Base-by-base conservation (phyloP, 2,329 filamentous ascomycete genomes). In the Metarhizium robertsii region DNA sequence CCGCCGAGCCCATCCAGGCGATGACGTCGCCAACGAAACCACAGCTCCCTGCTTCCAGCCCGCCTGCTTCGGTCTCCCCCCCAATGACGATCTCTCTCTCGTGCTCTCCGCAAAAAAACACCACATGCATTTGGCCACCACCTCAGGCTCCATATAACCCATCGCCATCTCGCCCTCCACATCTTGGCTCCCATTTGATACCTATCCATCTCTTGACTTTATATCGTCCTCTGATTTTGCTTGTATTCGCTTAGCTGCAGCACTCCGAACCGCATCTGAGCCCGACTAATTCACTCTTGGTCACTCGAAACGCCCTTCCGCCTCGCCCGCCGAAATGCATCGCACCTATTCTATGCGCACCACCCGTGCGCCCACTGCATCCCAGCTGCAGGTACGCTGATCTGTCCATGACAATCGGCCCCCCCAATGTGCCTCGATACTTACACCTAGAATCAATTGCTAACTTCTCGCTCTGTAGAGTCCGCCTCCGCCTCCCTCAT, bases 281-380 rank as follows among this genome's bases (percentile, higher is more conserved):
- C 36, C 13, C 42, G n/a, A 45, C 42, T 45, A 6, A 45, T 6
- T 20, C 3, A 20, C 16, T 42, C 25, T 18, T 25, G 16, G 8
- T 36, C 45, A 13, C 53, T 55, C 59, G 58, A 56, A 56, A 53
- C 55, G 56, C 49, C 25, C 25, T 52, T 56, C 57, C 61, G 60
- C 61, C 61, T 47, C 53, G 54, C 53, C 25, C 59, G 53, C 57
- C 74, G 75, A 59, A 56, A 99, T 99, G 92, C 94, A 99, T 83
- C 91, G 92, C 73, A 96, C 94, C 62, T 99, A 97, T 74, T 96
- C 91, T 67, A 95, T 96, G 94, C 92, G 94, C 86, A 88, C 95
- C 76, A 87, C 89, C 74, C 87, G 94, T 81, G 90, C 90, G 74
- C 94, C 94, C 51, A 99, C 94, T 62, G 94, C 94, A 68, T 95